These are phyloP conservation scores for Platismatia glauca DNA, from an alignment of 495 filamentous ascomycete species.

Conservation along the genomic window DNA sequence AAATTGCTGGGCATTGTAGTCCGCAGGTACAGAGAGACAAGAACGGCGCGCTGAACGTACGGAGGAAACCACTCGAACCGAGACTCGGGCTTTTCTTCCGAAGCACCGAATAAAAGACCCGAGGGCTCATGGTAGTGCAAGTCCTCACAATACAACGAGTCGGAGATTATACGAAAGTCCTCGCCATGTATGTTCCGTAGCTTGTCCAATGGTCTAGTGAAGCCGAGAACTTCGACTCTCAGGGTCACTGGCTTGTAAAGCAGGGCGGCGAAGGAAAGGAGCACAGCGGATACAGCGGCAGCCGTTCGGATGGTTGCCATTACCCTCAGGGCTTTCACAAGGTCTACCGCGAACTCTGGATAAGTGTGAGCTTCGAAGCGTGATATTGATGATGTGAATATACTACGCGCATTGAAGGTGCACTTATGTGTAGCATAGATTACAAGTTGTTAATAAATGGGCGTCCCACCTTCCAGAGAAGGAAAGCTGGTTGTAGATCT, in stretches of 20 bases:
- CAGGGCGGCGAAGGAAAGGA: slow-evolving; percentile 31
- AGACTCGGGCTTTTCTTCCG: slow-evolving; percentile 37
- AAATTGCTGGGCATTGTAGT: too few species aligned
- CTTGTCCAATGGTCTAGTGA: slow-evolving; percentile 24
- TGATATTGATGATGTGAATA: background rate
- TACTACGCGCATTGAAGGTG: too few species aligned
- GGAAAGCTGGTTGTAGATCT: too few species aligned
- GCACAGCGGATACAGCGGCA: slow-evolving; percentile 11
- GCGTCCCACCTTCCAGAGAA: too few species aligned
- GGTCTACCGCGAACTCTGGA: background rate
- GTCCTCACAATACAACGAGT: slow-evolving; percentile 52
- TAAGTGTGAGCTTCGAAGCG: background rate
- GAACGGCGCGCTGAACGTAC: background rate
- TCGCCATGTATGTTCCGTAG: slow-evolving; percentile 30
- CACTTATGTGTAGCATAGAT: too few species aligned
- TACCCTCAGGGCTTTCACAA: background rate
- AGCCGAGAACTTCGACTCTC: slow-evolving; percentile 28
- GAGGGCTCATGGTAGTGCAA: slow-evolving; percentile 46
- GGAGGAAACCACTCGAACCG: slow-evolving; percentile 51
- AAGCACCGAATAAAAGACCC: slow-evolving; percentile 47
- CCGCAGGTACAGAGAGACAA: background rate
- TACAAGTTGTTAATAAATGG: too few species aligned
- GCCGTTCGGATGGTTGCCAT: background rate
- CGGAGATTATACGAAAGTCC: slow-evolving; percentile 36
- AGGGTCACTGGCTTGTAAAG: slow-evolving; percentile 29